Percentiles rank a stretch among this genome's conserved stretches.
Conservation (phyloP, 2,329 filamentous ascomycete species). For the Lanzia echinophila region DNA sequence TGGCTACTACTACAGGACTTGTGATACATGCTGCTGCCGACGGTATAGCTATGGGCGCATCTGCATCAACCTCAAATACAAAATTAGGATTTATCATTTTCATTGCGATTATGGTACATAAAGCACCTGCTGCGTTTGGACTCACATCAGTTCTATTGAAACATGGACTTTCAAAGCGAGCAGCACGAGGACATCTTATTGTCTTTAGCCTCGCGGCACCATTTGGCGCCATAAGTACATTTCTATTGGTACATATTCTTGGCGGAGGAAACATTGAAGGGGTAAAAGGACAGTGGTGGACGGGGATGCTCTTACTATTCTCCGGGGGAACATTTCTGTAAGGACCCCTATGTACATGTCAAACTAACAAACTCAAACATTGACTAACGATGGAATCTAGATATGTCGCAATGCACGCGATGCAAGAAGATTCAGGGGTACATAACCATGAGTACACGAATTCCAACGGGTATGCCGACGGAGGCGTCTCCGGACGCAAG, state of each 20-base stretch:
- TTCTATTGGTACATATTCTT: slow-evolving; percentile 67
- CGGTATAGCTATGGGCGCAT: slow-evolving; percentile 91
- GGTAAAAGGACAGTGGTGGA: slow-evolving; percentile 68
- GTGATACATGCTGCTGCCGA: slow-evolving; percentile 94
- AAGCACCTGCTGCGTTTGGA: slow-evolving; percentile 91
- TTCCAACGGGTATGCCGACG: slow-evolving; percentile 49
- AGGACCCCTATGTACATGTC: slow-evolving; percentile 33
- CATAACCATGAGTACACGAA: slow-evolving; percentile 36
- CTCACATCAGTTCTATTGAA: slow-evolving; percentile 85
- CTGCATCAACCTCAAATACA: slow-evolving; percentile 65
- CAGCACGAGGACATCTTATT: slow-evolving; percentile 75
- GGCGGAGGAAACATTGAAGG: slow-evolving; percentile 51
- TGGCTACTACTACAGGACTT: slow-evolving; percentile 87
- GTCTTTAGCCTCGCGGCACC: slow-evolving; percentile 91
- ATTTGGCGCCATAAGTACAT: slow-evolving; percentile 76
- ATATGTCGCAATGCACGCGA: slow-evolving; percentile 97
- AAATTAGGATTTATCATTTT: slow-evolving; percentile 88
- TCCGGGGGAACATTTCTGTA: slow-evolving; percentile 93
- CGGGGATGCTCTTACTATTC: slow-evolving; percentile 88
- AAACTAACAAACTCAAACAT: background rate
- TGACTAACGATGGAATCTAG: slow-evolving; percentile 40
- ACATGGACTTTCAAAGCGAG: slow-evolving; percentile 82
- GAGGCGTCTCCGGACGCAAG: slow-evolving; percentile 41
- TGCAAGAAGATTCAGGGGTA: slow-evolving; percentile 64
- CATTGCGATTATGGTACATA: slow-evolving; percentile 94